Percentiles rank a stretch among this genome's conserved stretches.
These are phyloP conservation scores for Hirsutella rhossiliensis DNA, from an alignment of 2,329 filamentous ascomycete genomes.

Conservation along the genomic window DNA sequence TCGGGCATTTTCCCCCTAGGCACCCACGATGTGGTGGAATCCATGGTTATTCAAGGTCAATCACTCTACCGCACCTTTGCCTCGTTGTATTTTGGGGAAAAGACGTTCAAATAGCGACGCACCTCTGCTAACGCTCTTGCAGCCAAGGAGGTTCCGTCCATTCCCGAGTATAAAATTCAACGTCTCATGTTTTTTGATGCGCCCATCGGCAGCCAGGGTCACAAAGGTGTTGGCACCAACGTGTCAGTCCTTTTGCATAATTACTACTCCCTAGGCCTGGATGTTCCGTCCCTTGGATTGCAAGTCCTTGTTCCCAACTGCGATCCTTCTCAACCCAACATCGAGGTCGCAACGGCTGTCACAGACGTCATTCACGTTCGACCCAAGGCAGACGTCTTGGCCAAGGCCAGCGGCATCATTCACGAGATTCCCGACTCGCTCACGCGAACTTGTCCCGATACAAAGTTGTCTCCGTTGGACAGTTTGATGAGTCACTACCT, in stretches of 20 bases:
- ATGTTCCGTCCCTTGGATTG: slow-evolving; percentile 70
- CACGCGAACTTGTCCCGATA: slow-evolving; percentile 61
- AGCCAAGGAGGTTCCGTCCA: slow-evolving; percentile 59
- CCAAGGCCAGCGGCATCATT: slow-evolving; percentile 62
- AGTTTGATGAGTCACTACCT: slow-evolving; percentile 71
- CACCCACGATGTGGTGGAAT: slow-evolving; percentile 61
- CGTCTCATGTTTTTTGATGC: slow-evolving; percentile 70
- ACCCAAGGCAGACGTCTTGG: slow-evolving; percentile 53
- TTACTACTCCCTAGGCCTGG: slow-evolving; percentile 64
- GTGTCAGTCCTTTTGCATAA: slow-evolving; percentile 63
- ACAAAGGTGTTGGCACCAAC: slow-evolving; percentile 66
- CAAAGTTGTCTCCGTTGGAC: slow-evolving; percentile 73
- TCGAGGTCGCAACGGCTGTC: slow-evolving; percentile 64
- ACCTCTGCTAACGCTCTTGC: slow-evolving; percentile 19
- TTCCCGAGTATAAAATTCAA: slow-evolving; percentile 76
- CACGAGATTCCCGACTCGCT: slow-evolving; percentile 62
- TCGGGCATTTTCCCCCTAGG: slow-evolving; percentile 73
- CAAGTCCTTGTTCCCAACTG: slow-evolving; percentile 80
- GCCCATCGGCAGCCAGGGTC: slow-evolving; percentile 31
- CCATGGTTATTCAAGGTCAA: slow-evolving; percentile 74
- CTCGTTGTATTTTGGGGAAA: slow-evolving; percentile 49
- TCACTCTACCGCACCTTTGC: slow-evolving; percentile 53
- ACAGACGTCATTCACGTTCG: slow-evolving; percentile 56
- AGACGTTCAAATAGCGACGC: slow-evolving; percentile 25
- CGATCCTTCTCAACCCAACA: slow-evolving; percentile 54